Conservation (phyloP, 169 alveolate genomes). For the Eimeria necatrix region DNA sequence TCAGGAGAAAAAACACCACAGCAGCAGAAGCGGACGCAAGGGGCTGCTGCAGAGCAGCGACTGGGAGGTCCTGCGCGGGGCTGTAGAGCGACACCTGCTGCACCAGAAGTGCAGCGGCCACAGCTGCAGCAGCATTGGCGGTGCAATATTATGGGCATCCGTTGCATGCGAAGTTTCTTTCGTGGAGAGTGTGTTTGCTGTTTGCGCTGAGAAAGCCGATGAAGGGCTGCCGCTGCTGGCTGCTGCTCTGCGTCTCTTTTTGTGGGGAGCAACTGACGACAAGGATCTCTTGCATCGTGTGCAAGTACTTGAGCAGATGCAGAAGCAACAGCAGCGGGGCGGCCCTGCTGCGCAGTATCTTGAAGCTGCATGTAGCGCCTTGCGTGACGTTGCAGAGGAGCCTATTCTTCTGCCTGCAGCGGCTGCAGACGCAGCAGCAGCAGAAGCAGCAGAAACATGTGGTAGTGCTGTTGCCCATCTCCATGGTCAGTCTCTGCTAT, state of each 20-base stretch:
- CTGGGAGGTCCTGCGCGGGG: conserved; percentile 66
- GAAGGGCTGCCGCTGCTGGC: conserved; percentile 22
- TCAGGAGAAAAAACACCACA: background rate
- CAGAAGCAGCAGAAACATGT: background rate
- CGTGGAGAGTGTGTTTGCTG: conserved; percentile 10
- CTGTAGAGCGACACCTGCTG: conserved; percentile 26
- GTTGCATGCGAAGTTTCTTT: conserved; percentile 47
- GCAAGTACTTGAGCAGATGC: conserved; percentile 40
- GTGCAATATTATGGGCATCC: background rate
- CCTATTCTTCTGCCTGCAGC: conserved; percentile 21
- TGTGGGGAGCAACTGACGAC: conserved; percentile 51
- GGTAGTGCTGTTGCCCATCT: background rate
- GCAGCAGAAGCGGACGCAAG: background rate
- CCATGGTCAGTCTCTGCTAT: conserved; percentile 11
- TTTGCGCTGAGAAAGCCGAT: background rate
- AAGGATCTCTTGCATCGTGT: background rate
- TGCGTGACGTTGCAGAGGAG: background rate
- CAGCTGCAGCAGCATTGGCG: background rate
- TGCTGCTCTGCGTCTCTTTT: conserved; percentile 49
- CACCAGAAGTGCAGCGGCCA: background rate
- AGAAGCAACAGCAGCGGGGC: conserved; percentile 17
- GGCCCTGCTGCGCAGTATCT: conserved; percentile 12
- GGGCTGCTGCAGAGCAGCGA: background rate
- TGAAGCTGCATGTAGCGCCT: conserved; percentile 55
- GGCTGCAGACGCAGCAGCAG: conserved; percentile 32